Base-by-base conservation (phyloP, 2,329 filamentous ascomycete species). In the Penicillium sp. region DNA sequence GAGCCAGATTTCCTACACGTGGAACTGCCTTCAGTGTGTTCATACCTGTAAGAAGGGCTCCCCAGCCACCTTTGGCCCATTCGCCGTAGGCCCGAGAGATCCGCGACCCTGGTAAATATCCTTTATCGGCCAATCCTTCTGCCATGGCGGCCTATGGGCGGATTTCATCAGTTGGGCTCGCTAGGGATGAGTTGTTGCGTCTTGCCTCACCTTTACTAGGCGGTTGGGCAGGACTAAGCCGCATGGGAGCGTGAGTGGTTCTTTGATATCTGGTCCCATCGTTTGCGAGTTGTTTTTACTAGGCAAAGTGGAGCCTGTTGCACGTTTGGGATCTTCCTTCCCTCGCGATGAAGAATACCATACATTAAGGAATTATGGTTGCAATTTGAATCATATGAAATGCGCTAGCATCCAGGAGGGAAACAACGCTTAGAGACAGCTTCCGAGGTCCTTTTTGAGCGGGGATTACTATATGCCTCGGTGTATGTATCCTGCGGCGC, bases 161-260 rank as follows among this genome's bases (percentile, higher is more conserved):
- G 9, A 38, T 38, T 38, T 11, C 9, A 38, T 61, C 26, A 60
- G 41, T 13, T 48, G 5, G 26, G n/a, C 7, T 41, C 19, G 19
- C 41, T 3, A 9, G 17, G 41, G 19, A 21, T 21, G 21, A 2
- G 21, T 21, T 4, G 11, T 49, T 26, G 48, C 31, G n/a, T 47
- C 21, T 21, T 21, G 45, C 7, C 45, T 38, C 44, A 56, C 58
- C 45, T 61, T 61, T 2, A 56, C 58, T 6, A 61, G 23, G 31
- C 58, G 58, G n/a, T 61, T 61, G 30, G 52, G 52, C n/a, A 61
- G 58, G 7, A 56, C 45, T 29, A 61, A 19, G 3, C 58, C 58
- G 41, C 58, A 61, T 51, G 51, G 51, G 7, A 61, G 52, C 13
- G 21, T 45, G 8, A 61, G 38, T n/a, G 58, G 51, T 31, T 61